Percentiles rank a stretch among this genome's conserved stretches.
phyloP scores from a whole-genome alignment of 139 green algal genomes.

The Closterium sp. region DNA sequence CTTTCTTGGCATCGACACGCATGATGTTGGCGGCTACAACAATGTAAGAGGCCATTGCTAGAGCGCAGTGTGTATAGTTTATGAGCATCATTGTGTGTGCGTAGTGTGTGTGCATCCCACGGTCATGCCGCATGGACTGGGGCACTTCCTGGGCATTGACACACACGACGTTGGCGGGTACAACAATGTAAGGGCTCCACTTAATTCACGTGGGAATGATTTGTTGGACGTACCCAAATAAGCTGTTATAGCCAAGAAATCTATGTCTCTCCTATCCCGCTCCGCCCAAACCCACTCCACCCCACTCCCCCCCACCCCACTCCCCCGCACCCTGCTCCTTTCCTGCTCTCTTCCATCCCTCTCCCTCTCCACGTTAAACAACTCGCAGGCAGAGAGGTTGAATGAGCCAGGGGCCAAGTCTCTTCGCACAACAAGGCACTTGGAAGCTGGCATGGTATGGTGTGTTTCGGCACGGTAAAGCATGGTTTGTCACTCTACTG shows the following conservation, averaged over 20 bases:
- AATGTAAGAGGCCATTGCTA: not conserved
- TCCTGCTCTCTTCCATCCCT: not conserved
- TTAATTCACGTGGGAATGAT: not conserved
- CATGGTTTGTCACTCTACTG: no score
- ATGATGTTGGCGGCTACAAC: slow-evolving; percentile 87
- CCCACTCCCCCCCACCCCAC: not conserved
- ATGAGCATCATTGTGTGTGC: no score
- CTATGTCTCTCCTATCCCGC: not conserved
- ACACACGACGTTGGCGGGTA: not conserved
- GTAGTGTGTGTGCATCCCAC: no score
- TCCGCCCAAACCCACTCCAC: no score
- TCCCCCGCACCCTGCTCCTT: not conserved
- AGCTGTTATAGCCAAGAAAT: no score
- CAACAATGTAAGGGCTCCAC: not conserved
- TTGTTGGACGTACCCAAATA: no score
- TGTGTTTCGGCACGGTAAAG: no score
- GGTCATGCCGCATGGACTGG: no score
- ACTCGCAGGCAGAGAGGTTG: not conserved
- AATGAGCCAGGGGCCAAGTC: slow-evolving; percentile 29
- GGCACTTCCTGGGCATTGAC: not conserved
- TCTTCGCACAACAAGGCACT: not conserved
- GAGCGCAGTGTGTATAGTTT: no score
- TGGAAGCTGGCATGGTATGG: slow-evolving; percentile 6
- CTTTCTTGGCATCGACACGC: slow-evolving; percentile 83
- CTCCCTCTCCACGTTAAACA: no score